These are phyloP conservation scores for Oryza australiensis DNA, from an alignment of 176 grass and related monocot genomes.

Conservation along the genomic window DNA sequence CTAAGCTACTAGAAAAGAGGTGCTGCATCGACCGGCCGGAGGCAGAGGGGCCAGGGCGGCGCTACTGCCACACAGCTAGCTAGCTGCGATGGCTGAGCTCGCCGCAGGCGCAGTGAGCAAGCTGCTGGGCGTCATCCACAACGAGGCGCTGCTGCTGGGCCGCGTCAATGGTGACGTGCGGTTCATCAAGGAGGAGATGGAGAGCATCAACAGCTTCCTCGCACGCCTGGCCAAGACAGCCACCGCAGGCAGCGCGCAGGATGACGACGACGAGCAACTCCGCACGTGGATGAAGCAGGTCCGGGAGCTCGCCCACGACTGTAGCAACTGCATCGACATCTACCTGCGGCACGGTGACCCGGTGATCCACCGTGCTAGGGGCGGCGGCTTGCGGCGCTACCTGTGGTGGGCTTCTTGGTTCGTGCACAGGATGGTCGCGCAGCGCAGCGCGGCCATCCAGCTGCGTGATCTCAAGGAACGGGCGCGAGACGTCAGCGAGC, in stretches of 20 bases:
- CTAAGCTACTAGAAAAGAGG: too few relatives aligned
- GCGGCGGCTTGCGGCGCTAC: not conserved
- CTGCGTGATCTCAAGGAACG: not conserved
- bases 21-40: too few relatives aligned
- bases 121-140: not conserved
- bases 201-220: too few relatives aligned
- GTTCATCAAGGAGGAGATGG: not conserved
- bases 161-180: not conserved
- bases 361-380: not conserved
- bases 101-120: not conserved
- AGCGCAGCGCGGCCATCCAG: not conserved
- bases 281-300: too few relatives aligned
- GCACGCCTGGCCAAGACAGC: too few relatives aligned
- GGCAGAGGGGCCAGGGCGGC: too few relatives aligned
- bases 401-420: not conserved
- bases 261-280: not conserved
- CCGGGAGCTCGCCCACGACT: too few relatives aligned
- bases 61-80: too few relatives aligned
- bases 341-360: not conserved
- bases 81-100: not conserved
- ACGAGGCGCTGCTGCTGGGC: not conserved
- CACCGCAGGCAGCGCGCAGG: not conserved
- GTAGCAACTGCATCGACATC: not conserved
- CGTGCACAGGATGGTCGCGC: not conserved
- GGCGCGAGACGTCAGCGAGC: not conserved